Base-by-base conservation (phyloP, 225 moss, liverwort and hornwort species). In the Physcomitrium patens region DNA sequence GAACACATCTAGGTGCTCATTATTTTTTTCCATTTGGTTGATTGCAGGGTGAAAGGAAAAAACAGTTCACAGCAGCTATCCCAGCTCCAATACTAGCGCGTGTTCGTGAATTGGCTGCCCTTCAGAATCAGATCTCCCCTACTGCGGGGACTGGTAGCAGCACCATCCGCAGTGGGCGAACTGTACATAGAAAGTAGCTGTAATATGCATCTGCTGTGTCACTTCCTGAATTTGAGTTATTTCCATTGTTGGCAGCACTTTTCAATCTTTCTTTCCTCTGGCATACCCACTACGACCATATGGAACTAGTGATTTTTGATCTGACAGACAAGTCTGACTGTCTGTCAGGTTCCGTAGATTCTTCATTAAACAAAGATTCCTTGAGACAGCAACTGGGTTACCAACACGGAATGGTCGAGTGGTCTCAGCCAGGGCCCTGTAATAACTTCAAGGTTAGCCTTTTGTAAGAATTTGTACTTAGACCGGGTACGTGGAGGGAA, bases 41-140 rank as follows among this genome's bases (percentile, higher is more conserved):
- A 18, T 69, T 51, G 67, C 86, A 96, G 96, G 96, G 96, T 68
- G 96, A 94, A 82, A 87, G 92, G 76, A 96, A 92, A 67, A 96
- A 96, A 79, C 96, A 96, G 85, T 96, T 96, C 76, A 92, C 96
- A 67, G 96, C 96, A 52, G 92, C 96, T 10, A 96, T 96, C 73
- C 96, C 96, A 70, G 88, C 85, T 63, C 89, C 90, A 37, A 88
- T 96, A 58, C 78, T 96, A 69, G 90, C 96, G 56, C 89, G 88
- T 70, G 96, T 96, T 54, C 89, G 96, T 54, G 96, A 96, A 63
- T 87, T 96, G 74, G 94, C 96, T 71, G 92, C 94, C 8, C 86
- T 96, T 58, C 94, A 96, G 76, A 92, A 91, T 42, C 96, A 94
- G 70, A 80, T 90, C 15, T 79, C 90, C 59, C 83, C 94, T 13